Base-by-base conservation (phyloP, 805 yeast species). In the Pichia eremophila region DNA sequence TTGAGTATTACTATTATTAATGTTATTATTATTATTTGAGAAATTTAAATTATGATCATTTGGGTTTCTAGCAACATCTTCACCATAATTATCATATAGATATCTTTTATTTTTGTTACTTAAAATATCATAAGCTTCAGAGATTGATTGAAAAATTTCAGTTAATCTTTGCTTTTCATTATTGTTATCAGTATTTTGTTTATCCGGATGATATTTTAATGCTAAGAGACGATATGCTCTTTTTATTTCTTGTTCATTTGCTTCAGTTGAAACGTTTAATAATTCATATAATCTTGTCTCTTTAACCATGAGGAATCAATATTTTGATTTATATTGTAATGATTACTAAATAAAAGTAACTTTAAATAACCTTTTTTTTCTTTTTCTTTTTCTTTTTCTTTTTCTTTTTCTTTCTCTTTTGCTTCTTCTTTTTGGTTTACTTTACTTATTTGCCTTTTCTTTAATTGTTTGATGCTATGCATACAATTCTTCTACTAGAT, bases 161-260 rank as follows among this genome's bases (percentile, higher is more conserved):
- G 78, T 76, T 37, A 75, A 68, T 29, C 66, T 15, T 38, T 37
- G 41, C 14, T 43, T 43, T 17, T 47, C 45, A 67, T 62, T 69
- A 72, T 35, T 31, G 25, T 35, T 43, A 32, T 27, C 32, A 4
- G 39, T 8, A 15, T 39, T 32, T 2, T 78, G 89, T 61, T 88
- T 90, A 64, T 89, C 96, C 0, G 96, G 96, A 65, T 87, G 98
- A 58, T 79, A 78, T 52, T 72, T 71, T 41, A 90, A 71, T n/a
- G 97, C 97, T 41, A 85, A 73, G 53, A 77, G 76, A 51, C 89
- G 75, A 65, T 86, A 90, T 0, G 96, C 95, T 63, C 78, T 82
- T 55, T 83, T 83, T 60, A 90, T 84, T 52, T 89, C 95, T 4
- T 68, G 66, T 36, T 74, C 65, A 8, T 83, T 67, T 1, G 96